These are phyloP conservation scores for Polygonum aviculare DNA, from an alignment of 148 eudicot species.

Conservation along the genomic window DNA sequence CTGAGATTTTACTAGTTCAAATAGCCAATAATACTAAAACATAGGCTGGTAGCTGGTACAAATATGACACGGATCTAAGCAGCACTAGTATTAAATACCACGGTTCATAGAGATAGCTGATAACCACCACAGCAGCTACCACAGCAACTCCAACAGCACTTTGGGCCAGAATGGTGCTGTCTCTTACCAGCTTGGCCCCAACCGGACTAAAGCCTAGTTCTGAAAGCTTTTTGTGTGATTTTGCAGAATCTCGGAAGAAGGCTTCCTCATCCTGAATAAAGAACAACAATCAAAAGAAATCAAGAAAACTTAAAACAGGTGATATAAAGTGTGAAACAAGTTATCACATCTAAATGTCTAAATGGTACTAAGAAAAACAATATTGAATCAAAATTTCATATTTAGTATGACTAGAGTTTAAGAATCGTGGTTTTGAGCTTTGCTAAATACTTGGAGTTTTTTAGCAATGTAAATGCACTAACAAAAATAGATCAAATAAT, in stretches of 20 bases:
- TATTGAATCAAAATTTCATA: neutral
- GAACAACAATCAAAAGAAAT: neutral
- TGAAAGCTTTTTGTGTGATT: conserved; percentile 86
- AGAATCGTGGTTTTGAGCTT: neutral
- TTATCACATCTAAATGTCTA: neutral
- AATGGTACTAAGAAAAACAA: neutral
- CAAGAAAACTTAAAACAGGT: neutral
- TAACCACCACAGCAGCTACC: conserved; percentile 78
- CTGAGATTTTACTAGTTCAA: neutral
- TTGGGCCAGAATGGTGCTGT: conserved; percentile 47
- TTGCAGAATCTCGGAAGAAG: conserved; percentile 74
- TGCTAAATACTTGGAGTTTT: neutral
- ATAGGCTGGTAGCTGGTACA: conserved; percentile 15
- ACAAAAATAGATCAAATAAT: neutral
- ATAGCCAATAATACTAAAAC: neutral
- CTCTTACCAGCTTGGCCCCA: conserved; percentile 29
- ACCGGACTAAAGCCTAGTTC: conserved; percentile 72
- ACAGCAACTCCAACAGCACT: conserved; percentile 79
- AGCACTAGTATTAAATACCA: neutral
- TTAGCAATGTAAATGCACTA: neutral
- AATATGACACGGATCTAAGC: neutral
- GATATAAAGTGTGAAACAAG: neutral
- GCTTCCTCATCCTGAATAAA: conserved; percentile 80
- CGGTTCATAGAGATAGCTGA: conserved; percentile 59
- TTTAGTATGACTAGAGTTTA: neutral